Evolutionary conservation across 2,329 filamentous ascomycete species (phyloP).

Genomic region (Lasiodiplodia sp.): DNA sequence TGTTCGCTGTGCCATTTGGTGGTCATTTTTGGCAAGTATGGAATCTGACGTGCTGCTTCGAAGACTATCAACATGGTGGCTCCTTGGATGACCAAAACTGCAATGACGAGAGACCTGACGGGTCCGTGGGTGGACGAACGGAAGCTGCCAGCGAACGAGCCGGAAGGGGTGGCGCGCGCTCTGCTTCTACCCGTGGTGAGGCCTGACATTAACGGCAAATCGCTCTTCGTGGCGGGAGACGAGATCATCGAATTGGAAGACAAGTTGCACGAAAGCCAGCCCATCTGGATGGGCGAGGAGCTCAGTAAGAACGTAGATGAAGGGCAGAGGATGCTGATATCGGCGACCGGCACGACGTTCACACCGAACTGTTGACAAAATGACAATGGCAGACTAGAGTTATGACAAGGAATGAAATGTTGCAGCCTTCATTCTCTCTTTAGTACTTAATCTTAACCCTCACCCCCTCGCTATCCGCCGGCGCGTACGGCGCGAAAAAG

Average conservation of each 20-base stretch:
- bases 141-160: conserved; percentile 35
- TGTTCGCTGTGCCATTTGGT: not conserved
- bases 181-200: conserved; percentile 36
- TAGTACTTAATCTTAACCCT: conserved; percentile 30
- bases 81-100: conserved; percentile 39
- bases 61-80: conserved; percentile 37
- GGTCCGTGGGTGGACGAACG: not conserved
- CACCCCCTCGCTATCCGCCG: conserved; percentile 31
- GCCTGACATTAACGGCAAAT: conserved; percentile 35
- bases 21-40: not conserved
- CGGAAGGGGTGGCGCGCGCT: conserved; percentile 36
- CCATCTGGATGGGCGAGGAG: conserved; percentile 38
- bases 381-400: too few relatives aligned
- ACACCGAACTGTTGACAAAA: not conserved
- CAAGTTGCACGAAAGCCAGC: conserved; percentile 35
- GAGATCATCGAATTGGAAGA: conserved; percentile 39
- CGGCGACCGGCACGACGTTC: not conserved
- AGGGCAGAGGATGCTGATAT: conserved; percentile 33
- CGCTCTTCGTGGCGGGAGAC: conserved; percentile 37
- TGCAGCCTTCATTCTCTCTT: not conserved
- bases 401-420: not conserved
- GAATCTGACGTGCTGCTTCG: too few relatives aligned
- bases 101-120: not conserved
- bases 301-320: conserved; percentile 36
- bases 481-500: conserved; percentile 32